These are phyloP conservation scores for Chaetomiaceae sp. DNA, from an alignment of 2,329 filamentous ascomycete genomes.

Conservation along the genomic window DNA sequence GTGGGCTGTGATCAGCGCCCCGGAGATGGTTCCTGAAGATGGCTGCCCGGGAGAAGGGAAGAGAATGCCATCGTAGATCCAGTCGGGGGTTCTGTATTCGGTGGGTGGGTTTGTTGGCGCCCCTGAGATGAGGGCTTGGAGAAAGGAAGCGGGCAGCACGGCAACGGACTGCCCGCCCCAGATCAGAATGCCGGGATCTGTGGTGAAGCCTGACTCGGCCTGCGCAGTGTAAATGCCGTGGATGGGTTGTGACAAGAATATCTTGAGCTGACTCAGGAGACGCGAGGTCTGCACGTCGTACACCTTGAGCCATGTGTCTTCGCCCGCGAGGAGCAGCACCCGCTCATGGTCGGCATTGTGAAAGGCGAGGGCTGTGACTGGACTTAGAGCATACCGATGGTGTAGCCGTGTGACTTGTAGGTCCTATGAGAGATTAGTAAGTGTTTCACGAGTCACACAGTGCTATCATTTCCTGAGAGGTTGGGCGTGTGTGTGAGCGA, in stretches of 20 bases:
- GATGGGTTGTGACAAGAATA: slow-evolving; percentile 65
- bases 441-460: too few relatives aligned
- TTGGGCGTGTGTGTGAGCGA: background rate
- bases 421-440: slow-evolving; percentile 12
- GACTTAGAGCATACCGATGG: slow-evolving; percentile 41
- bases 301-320: slow-evolving; percentile 53
- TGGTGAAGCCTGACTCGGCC: background rate
- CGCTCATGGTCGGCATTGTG: slow-evolving; percentile 30
- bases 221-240: slow-evolving; percentile 59
- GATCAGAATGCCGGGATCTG: slow-evolving; percentile 41
- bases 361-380: slow-evolving; percentile 56
- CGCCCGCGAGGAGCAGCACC: slow-evolving; percentile 49
- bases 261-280: slow-evolving; percentile 36
- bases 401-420: slow-evolving; percentile 10
- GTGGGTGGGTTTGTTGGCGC: slow-evolving; percentile 14
- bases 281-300: slow-evolving; percentile 38
- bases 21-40: slow-evolving; percentile 27
- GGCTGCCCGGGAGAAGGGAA: slow-evolving; percentile 32
- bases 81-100: slow-evolving; percentile 56
- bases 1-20: slow-evolving; percentile 73
- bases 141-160: slow-evolving; percentile 29
- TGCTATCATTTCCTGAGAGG: too few relatives aligned
- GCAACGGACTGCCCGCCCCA: slow-evolving; percentile 66
- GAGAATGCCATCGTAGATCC: slow-evolving; percentile 65
- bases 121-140: slow-evolving; percentile 32